phyloP scores from a whole-genome alignment of 164 flowering plant genomes.

The Liquidambar formosana region DNA sequence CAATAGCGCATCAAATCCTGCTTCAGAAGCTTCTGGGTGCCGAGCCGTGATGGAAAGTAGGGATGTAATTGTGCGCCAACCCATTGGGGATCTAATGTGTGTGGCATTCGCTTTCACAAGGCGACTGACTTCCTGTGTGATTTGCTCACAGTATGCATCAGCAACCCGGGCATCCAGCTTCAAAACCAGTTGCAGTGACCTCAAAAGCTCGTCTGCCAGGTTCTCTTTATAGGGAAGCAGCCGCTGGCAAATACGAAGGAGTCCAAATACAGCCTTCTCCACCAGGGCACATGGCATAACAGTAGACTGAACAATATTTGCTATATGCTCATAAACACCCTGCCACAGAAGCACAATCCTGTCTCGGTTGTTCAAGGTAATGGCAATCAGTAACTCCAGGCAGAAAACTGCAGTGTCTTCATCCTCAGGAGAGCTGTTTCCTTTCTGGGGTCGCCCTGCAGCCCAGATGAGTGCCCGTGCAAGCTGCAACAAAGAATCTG shows the following conservation, averaged over 20 bases:
- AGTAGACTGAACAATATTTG: conserved; percentile 56
- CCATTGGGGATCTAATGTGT: conserved; percentile 56
- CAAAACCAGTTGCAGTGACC: conserved; percentile 54
- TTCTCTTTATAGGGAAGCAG: conserved; percentile 69
- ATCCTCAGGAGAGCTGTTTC: conserved; percentile 48
- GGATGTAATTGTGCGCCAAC: conserved; percentile 65
- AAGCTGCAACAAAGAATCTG: conserved; percentile 57
- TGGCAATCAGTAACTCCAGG: conserved; percentile 58
- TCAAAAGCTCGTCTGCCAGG: conserved; percentile 63
- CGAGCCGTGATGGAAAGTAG: conserved; percentile 66
- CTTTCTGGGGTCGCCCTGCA: conserved; percentile 49
- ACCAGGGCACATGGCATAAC: conserved; percentile 56
- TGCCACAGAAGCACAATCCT: conserved; percentile 68
- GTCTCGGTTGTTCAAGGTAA: conserved; percentile 61
- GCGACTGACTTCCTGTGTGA: conserved; percentile 63
- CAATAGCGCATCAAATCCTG: conserved; percentile 56
- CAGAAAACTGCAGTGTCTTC: conserved; percentile 64
- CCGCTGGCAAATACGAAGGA: conserved; percentile 61
- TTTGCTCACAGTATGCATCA: conserved; percentile 73
- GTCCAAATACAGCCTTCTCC: conserved; percentile 74
- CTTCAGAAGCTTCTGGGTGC: conserved; percentile 71
- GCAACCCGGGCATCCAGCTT: conserved; percentile 77
- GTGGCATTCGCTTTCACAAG: conserved; percentile 65
- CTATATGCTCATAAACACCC: conserved; percentile 62
- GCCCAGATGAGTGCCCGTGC: conserved; percentile 57